Percentiles rank a stretch among this genome's conserved stretches.
Conservation (phyloP, 1,284 basidiomycete genomes). For the Papiliotrema terrestris region DNA sequence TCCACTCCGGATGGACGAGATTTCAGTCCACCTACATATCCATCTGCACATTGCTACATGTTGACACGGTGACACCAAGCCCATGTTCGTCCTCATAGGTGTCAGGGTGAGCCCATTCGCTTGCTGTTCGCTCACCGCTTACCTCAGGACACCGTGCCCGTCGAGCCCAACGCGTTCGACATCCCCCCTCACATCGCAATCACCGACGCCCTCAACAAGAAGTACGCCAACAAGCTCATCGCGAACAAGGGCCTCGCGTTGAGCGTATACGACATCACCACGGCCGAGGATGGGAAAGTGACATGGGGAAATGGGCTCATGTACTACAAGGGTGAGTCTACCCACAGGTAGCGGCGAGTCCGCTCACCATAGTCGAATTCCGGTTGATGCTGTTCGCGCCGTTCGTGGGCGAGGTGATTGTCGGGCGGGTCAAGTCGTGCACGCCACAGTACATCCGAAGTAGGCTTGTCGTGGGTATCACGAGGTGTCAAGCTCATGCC, state of each 20-base stretch:
- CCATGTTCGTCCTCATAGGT: slow-evolving; percentile 45
- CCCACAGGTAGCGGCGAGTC: background rate
- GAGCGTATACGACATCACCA: slow-evolving; percentile 78
- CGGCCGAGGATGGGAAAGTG: slow-evolving; percentile 85
- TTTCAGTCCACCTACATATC: background rate
- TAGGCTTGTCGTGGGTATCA: slow-evolving; percentile 48
- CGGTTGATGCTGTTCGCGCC: slow-evolving; percentile 88
- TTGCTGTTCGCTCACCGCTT: background rate
- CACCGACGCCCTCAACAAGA: slow-evolving; percentile 52
- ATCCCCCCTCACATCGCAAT: slow-evolving; percentile 41
- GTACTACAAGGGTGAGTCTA: slow-evolving; percentile 79
- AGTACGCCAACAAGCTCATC: slow-evolving; percentile 90
- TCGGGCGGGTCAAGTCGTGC: slow-evolving; percentile 81
- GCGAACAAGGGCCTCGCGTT: slow-evolving; percentile 88
- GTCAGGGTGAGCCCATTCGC: slow-evolving; percentile 29
- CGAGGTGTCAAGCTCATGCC: slow-evolving; percentile 3
- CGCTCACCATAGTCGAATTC: slow-evolving; percentile 62
- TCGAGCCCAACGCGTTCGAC: slow-evolving; percentile 46
- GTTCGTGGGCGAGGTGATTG: slow-evolving; percentile 81
- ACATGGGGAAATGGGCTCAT: slow-evolving; percentile 91
- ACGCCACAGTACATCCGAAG: slow-evolving; percentile 77
- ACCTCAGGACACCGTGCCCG: slow-evolving; percentile 47
- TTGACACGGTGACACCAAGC: background rate
- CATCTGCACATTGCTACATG: background rate
- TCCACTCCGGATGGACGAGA: background rate